These are phyloP conservation scores for Pterulicium gracile DNA, from an alignment of 1,284 basidiomycete species.

Conservation along the genomic window DNA sequence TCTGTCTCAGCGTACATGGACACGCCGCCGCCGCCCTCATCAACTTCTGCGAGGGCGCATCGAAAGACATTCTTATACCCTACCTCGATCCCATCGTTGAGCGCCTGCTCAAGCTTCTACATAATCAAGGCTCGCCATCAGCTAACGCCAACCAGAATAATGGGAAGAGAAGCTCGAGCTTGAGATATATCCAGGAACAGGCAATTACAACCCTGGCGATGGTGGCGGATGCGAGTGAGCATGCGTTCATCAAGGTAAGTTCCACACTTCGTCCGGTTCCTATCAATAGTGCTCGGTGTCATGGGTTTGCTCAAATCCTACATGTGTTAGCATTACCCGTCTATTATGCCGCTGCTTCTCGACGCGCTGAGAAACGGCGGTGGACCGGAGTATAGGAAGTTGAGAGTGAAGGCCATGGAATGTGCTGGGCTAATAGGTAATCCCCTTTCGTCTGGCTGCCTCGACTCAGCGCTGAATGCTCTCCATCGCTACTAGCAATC, in stretches of 20 bases:
- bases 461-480: not conserved
- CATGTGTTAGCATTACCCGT: slow-evolving; percentile 48
- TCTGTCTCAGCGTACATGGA: slow-evolving; percentile 53
- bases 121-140: slow-evolving; percentile 29
- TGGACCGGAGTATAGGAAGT: slow-evolving; percentile 49
- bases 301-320: not conserved
- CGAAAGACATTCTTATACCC: slow-evolving; percentile 56
- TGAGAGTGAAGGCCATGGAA: slow-evolving; percentile 77
- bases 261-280: slow-evolving; percentile 2
- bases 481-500: slow-evolving; percentile 39
- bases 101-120: slow-evolving; percentile 54
- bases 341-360: slow-evolving; percentile 68
- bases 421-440: slow-evolving; percentile 73
- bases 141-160: not conserved
- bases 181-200: slow-evolving; percentile 71
- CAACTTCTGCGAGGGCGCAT: slow-evolving; percentile 80
- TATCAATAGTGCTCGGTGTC: not conserved
- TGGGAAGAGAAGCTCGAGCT: not conserved
- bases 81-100: slow-evolving; percentile 73
- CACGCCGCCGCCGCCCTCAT: slow-evolving; percentile 82
- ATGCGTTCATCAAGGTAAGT: slow-evolving; percentile 53
- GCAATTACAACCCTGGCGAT: slow-evolving; percentile 75
- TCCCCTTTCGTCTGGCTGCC: slow-evolving; percentile 10
- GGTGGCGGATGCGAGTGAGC: slow-evolving; percentile 75
- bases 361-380: slow-evolving; percentile 64